Evolutionary conservation across 768 basidiomycete species (phyloP), one percentile per base, ranked within the genome.

Genomic region (Leccinum broughii): DNA sequence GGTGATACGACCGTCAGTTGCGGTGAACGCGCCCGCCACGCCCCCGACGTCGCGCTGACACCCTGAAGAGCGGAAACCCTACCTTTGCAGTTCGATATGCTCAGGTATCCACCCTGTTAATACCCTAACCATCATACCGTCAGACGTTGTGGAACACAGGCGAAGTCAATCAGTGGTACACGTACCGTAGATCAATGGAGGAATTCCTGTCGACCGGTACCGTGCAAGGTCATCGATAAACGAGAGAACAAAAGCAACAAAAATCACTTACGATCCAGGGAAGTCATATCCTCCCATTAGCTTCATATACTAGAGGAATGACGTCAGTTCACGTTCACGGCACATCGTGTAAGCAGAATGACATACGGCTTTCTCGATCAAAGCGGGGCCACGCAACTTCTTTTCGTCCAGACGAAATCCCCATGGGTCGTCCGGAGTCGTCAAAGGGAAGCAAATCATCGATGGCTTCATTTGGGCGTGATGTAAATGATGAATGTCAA

Each of bases 31-130:
- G 24, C 24, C 24, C 24, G 24, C 24, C 24, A 24, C 24, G 24
- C 24, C 24, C 24, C 24, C 24, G 24, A 24, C 24, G 24, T 24
- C 24, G 24, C 24, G 24, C 24, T 24, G 24, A 24, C 24, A 24
- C 20, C 24, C 6, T 15, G 37, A 37, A 20, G 13, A 52, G 5
- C 1, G n/a, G 11, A 5, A 48, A 54, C 5, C 66, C 9, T 48
- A 89, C 92, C 87, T 83, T 70, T 79, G 84, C 49, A 89, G 76
- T 55, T 85, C 84, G 6, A 94, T 69, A 62, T 90, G 83, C 66
- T 97, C 95, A 0, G 93, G 94, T 65, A 97, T 91, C 95, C 94
- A 98, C 2, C 92, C 92, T 8, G 86, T 84, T 37, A 95, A 77
- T 2, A 83, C 78, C 90, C 91, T 62, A 17, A 58, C 15, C 46